Conservation (phyloP, 2,329 filamentous ascomycete genomes). For the Colletotrichum navitas region DNA sequence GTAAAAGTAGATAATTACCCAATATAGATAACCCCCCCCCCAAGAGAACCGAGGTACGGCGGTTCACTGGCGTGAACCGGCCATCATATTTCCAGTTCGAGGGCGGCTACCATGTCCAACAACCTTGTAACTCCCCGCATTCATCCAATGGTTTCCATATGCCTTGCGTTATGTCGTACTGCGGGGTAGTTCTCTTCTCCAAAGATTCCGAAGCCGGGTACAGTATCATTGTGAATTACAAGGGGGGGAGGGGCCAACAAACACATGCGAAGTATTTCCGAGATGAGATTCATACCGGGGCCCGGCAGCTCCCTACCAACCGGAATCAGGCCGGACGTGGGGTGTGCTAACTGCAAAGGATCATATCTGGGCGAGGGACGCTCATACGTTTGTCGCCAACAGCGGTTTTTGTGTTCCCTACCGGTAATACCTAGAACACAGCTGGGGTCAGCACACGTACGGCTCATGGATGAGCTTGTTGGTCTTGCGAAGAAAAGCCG, state of each 20-base stretch:
- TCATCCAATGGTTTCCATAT: background rate
- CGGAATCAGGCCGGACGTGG: no score
- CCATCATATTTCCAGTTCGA: background rate
- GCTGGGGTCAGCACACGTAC: no score
- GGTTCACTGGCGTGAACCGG: background rate
- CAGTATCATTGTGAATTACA: constrained; percentile 7
- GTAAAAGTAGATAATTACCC: no score
- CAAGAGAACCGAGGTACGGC: background rate
- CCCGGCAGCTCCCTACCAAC: no score
- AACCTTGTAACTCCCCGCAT: constrained; percentile 33
- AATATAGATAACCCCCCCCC: no score
- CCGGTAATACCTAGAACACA: no score
- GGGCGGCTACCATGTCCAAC: background rate
- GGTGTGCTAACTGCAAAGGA: no score
- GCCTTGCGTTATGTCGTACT: no score
- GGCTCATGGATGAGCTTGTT: background rate
- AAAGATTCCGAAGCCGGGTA: background rate
- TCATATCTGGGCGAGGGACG: no score
- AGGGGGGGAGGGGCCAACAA: constrained; percentile 11
- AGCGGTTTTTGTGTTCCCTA: background rate
- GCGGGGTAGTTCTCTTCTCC: constrained; percentile 24
- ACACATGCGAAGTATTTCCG: constrained; percentile 38
- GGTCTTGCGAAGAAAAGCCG: constrained; percentile 32
- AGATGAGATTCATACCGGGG: background rate
- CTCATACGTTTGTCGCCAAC: background rate